phyloP scores from a whole-genome alignment of 495 filamentous ascomycete genomes.

The Rostrohypoxylon terebratum region DNA sequence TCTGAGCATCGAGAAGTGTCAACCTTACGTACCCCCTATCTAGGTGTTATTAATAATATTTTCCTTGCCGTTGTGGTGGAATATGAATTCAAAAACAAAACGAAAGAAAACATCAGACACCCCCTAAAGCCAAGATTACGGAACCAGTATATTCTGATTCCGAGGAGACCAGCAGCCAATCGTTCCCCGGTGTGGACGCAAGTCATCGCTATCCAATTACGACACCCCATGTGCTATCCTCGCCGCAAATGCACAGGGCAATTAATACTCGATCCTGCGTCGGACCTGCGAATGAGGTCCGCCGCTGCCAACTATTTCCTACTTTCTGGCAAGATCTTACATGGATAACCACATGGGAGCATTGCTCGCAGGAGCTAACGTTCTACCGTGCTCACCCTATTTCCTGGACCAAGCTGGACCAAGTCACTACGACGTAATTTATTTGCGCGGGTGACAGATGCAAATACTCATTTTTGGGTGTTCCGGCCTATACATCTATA shows the following conservation, averaged over 20 bases:
- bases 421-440: not conserved
- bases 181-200: constrained; percentile 6
- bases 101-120: constrained; percentile 28
- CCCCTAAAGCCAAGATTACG: constrained; percentile 17
- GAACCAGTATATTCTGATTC: constrained; percentile 19
- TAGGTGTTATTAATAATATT: constrained; percentile 4
- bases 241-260: constrained; percentile 33
- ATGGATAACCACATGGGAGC: not conserved
- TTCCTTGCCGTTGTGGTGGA: constrained; percentile 21
- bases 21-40: constrained; percentile 30
- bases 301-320: constrained; percentile 17
- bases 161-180: constrained; percentile 13
- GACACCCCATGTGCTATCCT: constrained; percentile 7
- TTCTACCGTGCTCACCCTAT: not conserved
- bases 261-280: constrained; percentile 24
- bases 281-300: constrained; percentile 17
- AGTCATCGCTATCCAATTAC: constrained; percentile 30
- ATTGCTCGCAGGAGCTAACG: not conserved
- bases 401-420: not conserved
- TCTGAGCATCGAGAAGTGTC: constrained; percentile 11
- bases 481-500: not conserved
- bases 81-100: constrained; percentile 14
- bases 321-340: constrained; percentile 17
- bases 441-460: constrained; percentile 28
- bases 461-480: constrained; percentile 19